phyloP scores from a whole-genome alignment of 2,329 filamentous ascomycete genomes.

The Ophiocordyceps camponoti-floridani region DNA sequence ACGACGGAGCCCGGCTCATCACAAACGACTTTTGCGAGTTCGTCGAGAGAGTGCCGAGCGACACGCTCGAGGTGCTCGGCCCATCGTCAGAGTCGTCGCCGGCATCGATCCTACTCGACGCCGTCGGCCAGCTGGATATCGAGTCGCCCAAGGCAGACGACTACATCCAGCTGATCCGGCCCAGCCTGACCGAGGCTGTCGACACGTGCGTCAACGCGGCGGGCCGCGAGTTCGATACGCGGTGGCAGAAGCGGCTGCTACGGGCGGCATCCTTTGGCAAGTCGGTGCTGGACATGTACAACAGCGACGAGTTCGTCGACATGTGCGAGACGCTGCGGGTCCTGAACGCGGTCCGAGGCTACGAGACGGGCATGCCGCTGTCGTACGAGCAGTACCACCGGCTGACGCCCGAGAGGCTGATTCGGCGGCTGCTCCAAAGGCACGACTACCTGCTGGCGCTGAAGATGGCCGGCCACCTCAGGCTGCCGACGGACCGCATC shows the following conservation, averaged over 20 bases:
- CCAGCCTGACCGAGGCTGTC: conserved; percentile 78
- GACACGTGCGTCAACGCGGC: conserved; percentile 87
- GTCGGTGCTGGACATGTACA: conserved; percentile 91
- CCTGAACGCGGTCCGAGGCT: conserved; percentile 80
- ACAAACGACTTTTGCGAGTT: conserved; percentile 96
- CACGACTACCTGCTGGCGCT: conserved; percentile 84
- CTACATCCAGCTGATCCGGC: conserved; percentile 84
- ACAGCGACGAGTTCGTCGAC: conserved; percentile 95
- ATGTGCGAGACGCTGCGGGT: conserved; percentile 92
- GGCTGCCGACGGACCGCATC: conserved; percentile 71
- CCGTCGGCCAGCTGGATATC: conserved; percentile 74
- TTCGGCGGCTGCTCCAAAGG: conserved; percentile 69
- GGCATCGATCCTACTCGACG: conserved; percentile 83
- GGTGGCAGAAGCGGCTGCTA: conserved; percentile 92
- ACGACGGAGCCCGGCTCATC: conserved; percentile 76
- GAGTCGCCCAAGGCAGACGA: conserved; percentile 96
- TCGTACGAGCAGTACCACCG: conserved; percentile 90
- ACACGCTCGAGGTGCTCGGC: conserved; percentile 77
- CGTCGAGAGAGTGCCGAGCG: conserved; percentile 77
- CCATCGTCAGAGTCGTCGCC: conserved; percentile 77
- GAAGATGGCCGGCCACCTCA: conserved; percentile 72
- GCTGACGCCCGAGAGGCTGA: conserved; percentile 75
- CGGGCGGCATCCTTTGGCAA: conserved; percentile 96
- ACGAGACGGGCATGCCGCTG: conserved; percentile 74
- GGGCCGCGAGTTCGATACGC: conserved; percentile 73